Evolutionary conservation across 2,329 filamentous ascomycete species (phyloP).

Genomic region (Alternaria arbusti): DNA sequence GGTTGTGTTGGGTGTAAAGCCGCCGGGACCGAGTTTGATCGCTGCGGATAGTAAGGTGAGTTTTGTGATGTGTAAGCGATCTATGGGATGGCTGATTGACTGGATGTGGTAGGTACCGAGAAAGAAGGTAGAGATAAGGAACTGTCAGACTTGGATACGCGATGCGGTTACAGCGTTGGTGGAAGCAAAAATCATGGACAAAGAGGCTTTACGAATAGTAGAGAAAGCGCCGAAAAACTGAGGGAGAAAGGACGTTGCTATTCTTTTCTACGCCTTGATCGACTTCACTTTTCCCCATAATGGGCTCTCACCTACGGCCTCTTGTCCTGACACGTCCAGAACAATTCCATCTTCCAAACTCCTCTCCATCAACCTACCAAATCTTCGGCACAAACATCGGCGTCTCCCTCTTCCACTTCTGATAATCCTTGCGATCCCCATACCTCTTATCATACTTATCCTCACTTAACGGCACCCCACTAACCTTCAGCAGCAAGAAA

Average conservation of each 20-base stretch:
- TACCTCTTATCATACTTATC: slow-evolving; percentile 71
- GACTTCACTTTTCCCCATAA: too few species aligned
- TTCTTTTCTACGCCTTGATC: too few species aligned
- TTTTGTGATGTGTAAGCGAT: background rate
- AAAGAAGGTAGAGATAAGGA: background rate
- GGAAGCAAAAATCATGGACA: background rate
- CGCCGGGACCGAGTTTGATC: slow-evolving; percentile 26
- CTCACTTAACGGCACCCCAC: slow-evolving; percentile 70
- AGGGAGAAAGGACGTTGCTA: background rate
- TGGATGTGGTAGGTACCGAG: background rate
- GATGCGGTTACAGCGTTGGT: background rate
- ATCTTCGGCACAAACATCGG: slow-evolving; percentile 70
- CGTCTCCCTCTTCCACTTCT: slow-evolving; percentile 71
- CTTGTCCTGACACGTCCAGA: too few species aligned
- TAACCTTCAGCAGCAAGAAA: slow-evolving; percentile 68
- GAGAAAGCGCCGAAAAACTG: background rate
- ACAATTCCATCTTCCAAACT: too few species aligned
- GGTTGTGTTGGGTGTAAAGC: slow-evolving; percentile 20
- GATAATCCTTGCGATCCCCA: slow-evolving; percentile 69
- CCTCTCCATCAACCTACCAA: slow-evolving; percentile 31
- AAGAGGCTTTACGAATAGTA: background rate
- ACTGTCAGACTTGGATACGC: background rate
- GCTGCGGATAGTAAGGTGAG: slow-evolving; percentile 1
- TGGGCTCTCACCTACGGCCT: too few species aligned
- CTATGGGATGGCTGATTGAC: background rate